Evolutionary conservation across 2,329 filamentous ascomycete genomes (phyloP).

Genomic region (Madurella mycetomatis): DNA sequence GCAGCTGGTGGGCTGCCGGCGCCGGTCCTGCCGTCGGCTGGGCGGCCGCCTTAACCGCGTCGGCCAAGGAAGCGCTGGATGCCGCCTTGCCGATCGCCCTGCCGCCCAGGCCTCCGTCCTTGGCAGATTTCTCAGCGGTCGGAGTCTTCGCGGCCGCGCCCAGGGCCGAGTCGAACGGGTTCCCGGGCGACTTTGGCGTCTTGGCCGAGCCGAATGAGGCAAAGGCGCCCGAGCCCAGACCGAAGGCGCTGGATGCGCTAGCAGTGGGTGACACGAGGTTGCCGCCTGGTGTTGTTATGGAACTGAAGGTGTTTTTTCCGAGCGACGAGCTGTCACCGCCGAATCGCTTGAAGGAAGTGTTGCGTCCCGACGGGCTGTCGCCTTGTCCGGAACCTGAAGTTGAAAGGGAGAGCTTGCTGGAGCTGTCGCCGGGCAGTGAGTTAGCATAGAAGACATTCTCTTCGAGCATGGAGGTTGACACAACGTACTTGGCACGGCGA

Average conservation of each 20-base stretch:
- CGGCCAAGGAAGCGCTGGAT: slow-evolving; percentile 45
- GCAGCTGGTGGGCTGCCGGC: slow-evolving; percentile 56
- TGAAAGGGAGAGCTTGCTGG: slow-evolving; percentile 86
- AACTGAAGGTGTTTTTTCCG: slow-evolving; percentile 75
- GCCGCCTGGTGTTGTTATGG: slow-evolving; percentile 65
- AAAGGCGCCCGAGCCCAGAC: slow-evolving; percentile 90
- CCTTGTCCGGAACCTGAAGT: slow-evolving; percentile 57
- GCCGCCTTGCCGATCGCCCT: slow-evolving; percentile 32
- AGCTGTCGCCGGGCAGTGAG: slow-evolving; percentile 44
- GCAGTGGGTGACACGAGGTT: slow-evolving; percentile 70
- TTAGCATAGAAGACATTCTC: slow-evolving; percentile 11
- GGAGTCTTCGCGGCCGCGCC: slow-evolving; percentile 48
- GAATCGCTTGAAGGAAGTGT: slow-evolving; percentile 68
- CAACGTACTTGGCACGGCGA: slow-evolving; percentile 73
- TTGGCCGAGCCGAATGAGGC: slow-evolving; percentile 88
- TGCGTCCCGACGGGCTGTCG: slow-evolving; percentile 53
- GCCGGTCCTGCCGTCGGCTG: slow-evolving; percentile 37
- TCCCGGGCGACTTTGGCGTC: slow-evolving; percentile 79
- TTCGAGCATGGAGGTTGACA: slow-evolving; percentile 8
- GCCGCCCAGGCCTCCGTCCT: slow-evolving; percentile 37
- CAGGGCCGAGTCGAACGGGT: slow-evolving; percentile 72
- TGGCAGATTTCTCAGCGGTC: slow-evolving; percentile 60
- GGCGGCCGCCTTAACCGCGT: slow-evolving; percentile 38
- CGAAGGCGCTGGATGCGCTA: slow-evolving; percentile 82
- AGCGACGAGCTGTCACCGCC: slow-evolving; percentile 69